Conservation (phyloP, 805 yeast species). For the Dipodascus albidus region DNA sequence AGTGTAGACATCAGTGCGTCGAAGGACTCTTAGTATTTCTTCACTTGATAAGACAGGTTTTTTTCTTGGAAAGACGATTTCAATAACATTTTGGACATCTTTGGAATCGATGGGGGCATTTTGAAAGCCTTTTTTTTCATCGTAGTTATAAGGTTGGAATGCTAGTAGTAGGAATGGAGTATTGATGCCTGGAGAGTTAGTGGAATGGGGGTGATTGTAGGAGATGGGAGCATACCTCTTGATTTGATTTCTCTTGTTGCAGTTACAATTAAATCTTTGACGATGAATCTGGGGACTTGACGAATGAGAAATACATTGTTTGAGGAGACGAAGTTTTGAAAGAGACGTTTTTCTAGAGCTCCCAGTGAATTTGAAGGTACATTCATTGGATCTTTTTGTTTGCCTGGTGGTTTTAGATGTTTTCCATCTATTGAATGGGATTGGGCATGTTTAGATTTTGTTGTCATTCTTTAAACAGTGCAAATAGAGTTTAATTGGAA, state of each 20-base stretch:
- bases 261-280: constrained; percentile 55
- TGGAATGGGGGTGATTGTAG: not conserved
- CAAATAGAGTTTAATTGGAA: not conserved
- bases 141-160: constrained; percentile 24
- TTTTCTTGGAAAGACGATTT: constrained; percentile 48
- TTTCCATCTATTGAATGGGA: not conserved
- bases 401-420: not conserved
- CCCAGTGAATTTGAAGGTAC: not conserved
- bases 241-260: constrained; percentile 64
- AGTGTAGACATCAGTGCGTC: constrained; percentile 49
- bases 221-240: constrained; percentile 33
- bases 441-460: not conserved
- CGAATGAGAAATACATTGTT: constrained; percentile 14
- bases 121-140: not conserved
- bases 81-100: constrained; percentile 46
- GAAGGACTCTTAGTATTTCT: constrained; percentile 33
- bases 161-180: constrained; percentile 70
- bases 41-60: constrained; percentile 35
- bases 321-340: constrained; percentile 16
- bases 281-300: constrained; percentile 21
- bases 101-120: not conserved
- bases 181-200: constrained; percentile 28
- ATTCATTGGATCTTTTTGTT: not conserved
- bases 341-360: not conserved
- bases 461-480: not conserved